Evolutionary conservation across 2,329 filamentous ascomycete genomes (phyloP).

Genomic region (Macroventuria anomochaeta): DNA sequence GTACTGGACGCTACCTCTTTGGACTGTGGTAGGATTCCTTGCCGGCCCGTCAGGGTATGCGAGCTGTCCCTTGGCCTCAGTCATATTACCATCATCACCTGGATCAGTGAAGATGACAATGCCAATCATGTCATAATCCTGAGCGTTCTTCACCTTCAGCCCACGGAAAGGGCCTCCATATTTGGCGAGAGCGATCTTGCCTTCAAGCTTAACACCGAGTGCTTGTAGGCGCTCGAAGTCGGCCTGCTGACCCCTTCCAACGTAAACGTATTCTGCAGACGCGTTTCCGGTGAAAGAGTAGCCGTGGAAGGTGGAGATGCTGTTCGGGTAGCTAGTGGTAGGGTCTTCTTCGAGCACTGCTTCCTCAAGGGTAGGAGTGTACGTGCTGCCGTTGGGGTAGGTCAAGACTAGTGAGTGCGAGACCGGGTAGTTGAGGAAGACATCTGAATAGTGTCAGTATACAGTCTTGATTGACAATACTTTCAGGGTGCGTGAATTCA

Average conservation of each 20-base stretch:
- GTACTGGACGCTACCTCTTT: slow-evolving; percentile 62
- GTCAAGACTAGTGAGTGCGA: slow-evolving; percentile 44
- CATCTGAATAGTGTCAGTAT: slow-evolving; percentile 26
- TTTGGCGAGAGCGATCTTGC: slow-evolving; percentile 57
- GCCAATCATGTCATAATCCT: slow-evolving; percentile 54
- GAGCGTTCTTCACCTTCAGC: slow-evolving; percentile 57
- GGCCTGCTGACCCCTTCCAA: slow-evolving; percentile 52
- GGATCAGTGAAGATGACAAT: slow-evolving; percentile 56
- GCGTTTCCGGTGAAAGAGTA: slow-evolving; percentile 57
- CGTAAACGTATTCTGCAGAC: slow-evolving; percentile 57
- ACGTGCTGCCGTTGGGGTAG: slow-evolving; percentile 45
- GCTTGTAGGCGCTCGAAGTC: slow-evolving; percentile 54
- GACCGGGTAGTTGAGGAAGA: slow-evolving; percentile 49
- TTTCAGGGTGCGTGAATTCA: neutral
- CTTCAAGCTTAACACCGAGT: slow-evolving; percentile 53
- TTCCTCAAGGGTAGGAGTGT: slow-evolving; percentile 40
- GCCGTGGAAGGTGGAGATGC: slow-evolving; percentile 56
- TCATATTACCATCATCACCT: slow-evolving; percentile 56
- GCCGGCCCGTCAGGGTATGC: slow-evolving; percentile 54
- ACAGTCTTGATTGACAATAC: neutral
- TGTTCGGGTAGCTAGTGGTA: slow-evolving; percentile 47
- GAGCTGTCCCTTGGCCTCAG: slow-evolving; percentile 53
- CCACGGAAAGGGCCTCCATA: slow-evolving; percentile 56
- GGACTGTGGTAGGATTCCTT: slow-evolving; percentile 54
- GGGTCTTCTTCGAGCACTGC: slow-evolving; percentile 44